Evolutionary conservation across 2,329 filamentous ascomycete species (phyloP).

Genomic region (Neophaeococcomyces mojaviensis): DNA sequence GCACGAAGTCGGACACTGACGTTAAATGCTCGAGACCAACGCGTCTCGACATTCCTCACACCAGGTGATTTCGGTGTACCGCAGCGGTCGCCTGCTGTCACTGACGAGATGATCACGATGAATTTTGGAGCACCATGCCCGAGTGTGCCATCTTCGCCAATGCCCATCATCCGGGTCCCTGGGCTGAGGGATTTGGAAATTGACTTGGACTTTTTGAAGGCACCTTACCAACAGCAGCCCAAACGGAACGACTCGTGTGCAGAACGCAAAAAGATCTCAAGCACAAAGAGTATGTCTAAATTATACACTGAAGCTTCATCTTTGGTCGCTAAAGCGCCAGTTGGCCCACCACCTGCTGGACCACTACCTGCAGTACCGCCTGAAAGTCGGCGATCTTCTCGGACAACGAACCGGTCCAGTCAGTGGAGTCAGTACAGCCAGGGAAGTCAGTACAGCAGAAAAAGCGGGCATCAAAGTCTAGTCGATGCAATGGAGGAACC

Average conservation of each 20-base stretch:
- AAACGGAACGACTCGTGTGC: background rate
- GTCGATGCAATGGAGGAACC: too few species aligned
- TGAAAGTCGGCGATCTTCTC: background rate
- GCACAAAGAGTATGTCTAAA: background rate
- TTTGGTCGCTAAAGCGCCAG: background rate
- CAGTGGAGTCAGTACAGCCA: background rate
- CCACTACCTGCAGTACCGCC: constrained; percentile 4
- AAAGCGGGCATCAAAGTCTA: too few species aligned
- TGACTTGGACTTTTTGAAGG: constrained; percentile 1
- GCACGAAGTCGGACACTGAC: constrained; percentile 5
- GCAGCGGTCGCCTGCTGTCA: constrained; percentile 13
- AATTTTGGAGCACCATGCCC: constrained; percentile 1
- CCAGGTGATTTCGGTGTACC: constrained; percentile 2
- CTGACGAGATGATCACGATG: constrained; percentile 7
- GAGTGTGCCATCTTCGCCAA: background rate
- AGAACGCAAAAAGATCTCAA: background rate
- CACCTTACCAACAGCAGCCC: background rate
- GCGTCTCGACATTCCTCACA: constrained; percentile 1
- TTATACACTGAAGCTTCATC: background rate
- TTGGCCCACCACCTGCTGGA: constrained; percentile 2
- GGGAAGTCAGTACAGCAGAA: background rate
- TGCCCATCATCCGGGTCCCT: constrained; percentile 3
- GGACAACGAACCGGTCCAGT: background rate
- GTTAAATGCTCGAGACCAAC: constrained; percentile 3
- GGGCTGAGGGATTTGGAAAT: background rate